phyloP scores from a whole-genome alignment of 73 alveolate species.

The Breviolum minutum region DNA sequence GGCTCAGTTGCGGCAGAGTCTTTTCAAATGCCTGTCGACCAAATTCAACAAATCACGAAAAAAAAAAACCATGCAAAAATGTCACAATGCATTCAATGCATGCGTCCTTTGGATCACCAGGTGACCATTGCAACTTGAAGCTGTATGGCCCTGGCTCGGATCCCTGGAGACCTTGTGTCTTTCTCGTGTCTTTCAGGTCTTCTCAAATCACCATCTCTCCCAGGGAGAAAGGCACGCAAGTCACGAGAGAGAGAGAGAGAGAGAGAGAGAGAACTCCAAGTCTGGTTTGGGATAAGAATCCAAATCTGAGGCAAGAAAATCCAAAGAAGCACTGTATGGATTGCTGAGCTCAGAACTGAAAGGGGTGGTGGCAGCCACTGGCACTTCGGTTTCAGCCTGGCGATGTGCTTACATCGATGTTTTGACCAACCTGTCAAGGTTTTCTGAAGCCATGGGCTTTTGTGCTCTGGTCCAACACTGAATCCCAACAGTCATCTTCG shows the following conservation, averaged over 20 bases:
- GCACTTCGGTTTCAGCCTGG: conserved; percentile 87
- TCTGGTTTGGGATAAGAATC: no score
- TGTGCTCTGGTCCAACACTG: no score
- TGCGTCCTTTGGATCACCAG: conserved; percentile 79
- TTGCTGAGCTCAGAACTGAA: conserved; percentile 20
- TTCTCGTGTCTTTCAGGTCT: no score
- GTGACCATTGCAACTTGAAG: conserved; percentile 72
- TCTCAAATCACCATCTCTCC: no score
- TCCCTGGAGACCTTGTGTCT: conserved; percentile 27
- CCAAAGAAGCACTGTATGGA: neutral
- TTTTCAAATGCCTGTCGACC: no score
- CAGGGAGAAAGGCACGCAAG: no score
- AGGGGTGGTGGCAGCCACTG: conserved; percentile 65
- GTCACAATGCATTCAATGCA: neutral
- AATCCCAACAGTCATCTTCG: neutral
- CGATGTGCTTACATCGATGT: neutral
- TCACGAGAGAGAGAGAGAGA: no score
- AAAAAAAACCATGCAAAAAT: neutral
- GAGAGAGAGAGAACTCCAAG: no score
- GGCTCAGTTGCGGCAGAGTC: neutral
- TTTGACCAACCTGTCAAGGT: conserved; percentile 25
- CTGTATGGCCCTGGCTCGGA: conserved; percentile 72
- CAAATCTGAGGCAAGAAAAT: no score
- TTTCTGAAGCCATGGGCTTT: neutral
- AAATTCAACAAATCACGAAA: neutral